Conservation (phyloP, 768 basidiomycete species). For the Amanita thiersii region DNA sequence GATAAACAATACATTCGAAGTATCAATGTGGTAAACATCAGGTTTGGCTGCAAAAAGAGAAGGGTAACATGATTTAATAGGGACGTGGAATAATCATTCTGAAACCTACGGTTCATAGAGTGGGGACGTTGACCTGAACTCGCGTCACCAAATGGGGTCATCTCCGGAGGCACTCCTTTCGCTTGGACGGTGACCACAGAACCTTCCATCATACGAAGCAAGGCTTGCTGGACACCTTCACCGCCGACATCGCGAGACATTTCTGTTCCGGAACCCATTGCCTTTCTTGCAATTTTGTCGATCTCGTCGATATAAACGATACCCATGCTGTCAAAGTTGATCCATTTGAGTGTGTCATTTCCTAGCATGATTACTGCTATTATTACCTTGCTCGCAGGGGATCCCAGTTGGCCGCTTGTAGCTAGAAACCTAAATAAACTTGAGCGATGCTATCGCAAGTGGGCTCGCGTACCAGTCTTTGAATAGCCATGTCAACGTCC, state of each 20-base stretch:
- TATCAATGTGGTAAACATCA: slow-evolving; percentile 74
- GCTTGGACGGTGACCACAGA: slow-evolving; percentile 76
- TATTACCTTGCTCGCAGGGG: slow-evolving; percentile 71
- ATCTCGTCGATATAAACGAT: slow-evolving; percentile 97
- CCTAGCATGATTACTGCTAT: not conserved
- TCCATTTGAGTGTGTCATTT: not conserved
- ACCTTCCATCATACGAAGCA: slow-evolving; percentile 93
- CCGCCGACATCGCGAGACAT: slow-evolving; percentile 86
- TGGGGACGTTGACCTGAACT: slow-evolving; percentile 43
- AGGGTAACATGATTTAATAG: slow-evolving; percentile 7
- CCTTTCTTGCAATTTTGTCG: slow-evolving; percentile 81
- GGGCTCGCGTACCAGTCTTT: slow-evolving; percentile 66
- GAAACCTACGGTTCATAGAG: slow-evolving; percentile 26
- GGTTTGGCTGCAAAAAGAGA: slow-evolving; percentile 34
- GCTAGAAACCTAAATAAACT: no score
- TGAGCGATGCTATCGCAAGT: no score
- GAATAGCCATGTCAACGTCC: slow-evolving; percentile 89
- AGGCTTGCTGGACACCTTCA: slow-evolving; percentile 92
- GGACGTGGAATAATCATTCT: no score
- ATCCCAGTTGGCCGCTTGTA: slow-evolving; percentile 90
- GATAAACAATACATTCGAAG: slow-evolving; percentile 90
- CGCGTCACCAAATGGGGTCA: slow-evolving; percentile 39
- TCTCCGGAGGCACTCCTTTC: slow-evolving; percentile 46
- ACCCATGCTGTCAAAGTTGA: slow-evolving; percentile 52
- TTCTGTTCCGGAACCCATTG: slow-evolving; percentile 46